These are phyloP conservation scores for Daldinia bambusicola DNA, from an alignment of 495 filamentous ascomycete genomes.

Conservation along the genomic window DNA sequence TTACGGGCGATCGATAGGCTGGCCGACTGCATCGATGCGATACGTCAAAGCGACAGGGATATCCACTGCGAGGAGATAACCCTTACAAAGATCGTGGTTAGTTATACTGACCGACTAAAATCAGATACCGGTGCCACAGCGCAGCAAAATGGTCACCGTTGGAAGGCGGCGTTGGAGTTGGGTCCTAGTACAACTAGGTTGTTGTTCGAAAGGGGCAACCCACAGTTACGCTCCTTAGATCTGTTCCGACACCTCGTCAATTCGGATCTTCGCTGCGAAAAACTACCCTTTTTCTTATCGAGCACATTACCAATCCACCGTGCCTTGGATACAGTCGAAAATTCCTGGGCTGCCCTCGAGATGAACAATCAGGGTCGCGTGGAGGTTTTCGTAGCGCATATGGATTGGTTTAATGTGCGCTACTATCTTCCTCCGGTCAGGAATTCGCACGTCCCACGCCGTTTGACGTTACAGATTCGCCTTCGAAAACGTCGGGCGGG, in stretches of 20 bases:
- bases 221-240: constrained; percentile 77
- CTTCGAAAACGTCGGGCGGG: constrained; percentile 48
- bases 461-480: constrained; percentile 53
- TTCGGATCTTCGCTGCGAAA: constrained; percentile 46
- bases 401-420: constrained; percentile 62
- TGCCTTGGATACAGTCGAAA: constrained; percentile 68
- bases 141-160: constrained; percentile 44
- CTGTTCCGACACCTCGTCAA: constrained; percentile 72
- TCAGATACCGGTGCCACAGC: constrained; percentile 13
- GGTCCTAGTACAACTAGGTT: constrained; percentile 55
- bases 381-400: constrained; percentile 53
- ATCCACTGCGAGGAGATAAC: constrained; percentile 66
- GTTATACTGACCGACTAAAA: constrained; percentile 58
- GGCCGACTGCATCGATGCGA: constrained; percentile 70
- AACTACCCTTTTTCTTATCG: constrained; percentile 54
- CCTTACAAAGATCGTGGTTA: constrained; percentile 70
- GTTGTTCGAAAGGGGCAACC: constrained; percentile 70
- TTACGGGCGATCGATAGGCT: constrained; percentile 71
- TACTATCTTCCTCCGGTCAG: constrained; percentile 51
- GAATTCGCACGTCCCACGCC: constrained; percentile 28
- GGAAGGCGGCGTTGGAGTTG: constrained; percentile 55
- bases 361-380: constrained; percentile 52
- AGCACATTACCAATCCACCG: constrained; percentile 74
- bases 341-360: constrained; percentile 49
- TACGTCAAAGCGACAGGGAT: constrained; percentile 61